Base-by-base conservation (phyloP, 805 yeast species). In the Wickerhamomyces bisporus region DNA sequence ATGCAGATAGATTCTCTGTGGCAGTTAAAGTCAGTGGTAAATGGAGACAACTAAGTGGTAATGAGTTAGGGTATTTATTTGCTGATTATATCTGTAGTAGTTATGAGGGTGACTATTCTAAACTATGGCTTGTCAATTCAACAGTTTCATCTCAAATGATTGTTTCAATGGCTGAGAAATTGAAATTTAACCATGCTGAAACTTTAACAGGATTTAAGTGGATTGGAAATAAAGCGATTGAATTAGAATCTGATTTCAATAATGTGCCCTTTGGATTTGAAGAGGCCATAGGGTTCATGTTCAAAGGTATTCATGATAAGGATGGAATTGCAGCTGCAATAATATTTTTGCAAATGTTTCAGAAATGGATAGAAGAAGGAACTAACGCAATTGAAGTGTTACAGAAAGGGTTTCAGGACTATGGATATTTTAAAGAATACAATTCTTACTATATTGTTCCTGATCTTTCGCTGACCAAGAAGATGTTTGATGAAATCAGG, bases 251-350 rank as follows among this genome's bases (percentile, higher is more conserved):
- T 0, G 57, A 73, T 31, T 95, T 95, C 0, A 77, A 54, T 50
- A 45, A 37, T 4, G 95, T 89, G 2, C 95, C 96, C 0, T 88
- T 91, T 65, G 97, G 86, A 0, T 91, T 73, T 57, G 98, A 91
- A 60, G 98, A 91, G 57, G 98, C 98, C 3, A 83, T 91, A 47
- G 98, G 98, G 2, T 91, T 77, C 64, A 86, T 91, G 97, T 86
- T 88, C 52, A 63, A 76, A 16, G 71, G 77, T 14, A 83, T 85
- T 30, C 87, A 85, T 58, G 98, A 91, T 58, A 91, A 91, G 60
- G 98, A 91, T 56, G 98, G 98, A 0, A 73, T 93, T 12, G 66
- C 86, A 19, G 96, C 98, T 0, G 74, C 87, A 3, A 61, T 70
- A 6, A 73, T 86, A 11, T 91, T 87, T 61, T 60, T 86, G 25